phyloP scores from a whole-genome alignment of 306 rosid species.

The Quercus cerris region DNA sequence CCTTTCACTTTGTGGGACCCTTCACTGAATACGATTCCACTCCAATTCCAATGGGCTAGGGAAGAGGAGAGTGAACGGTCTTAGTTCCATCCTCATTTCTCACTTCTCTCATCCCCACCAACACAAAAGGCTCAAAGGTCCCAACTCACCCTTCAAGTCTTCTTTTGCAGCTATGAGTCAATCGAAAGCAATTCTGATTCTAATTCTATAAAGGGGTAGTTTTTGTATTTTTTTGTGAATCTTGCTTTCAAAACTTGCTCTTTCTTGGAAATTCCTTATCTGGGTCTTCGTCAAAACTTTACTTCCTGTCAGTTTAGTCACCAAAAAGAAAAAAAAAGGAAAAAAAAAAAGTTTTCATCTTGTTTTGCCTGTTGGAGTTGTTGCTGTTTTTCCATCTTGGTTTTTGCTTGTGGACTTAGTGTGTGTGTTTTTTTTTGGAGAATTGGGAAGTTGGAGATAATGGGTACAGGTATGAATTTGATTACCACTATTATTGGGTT shows the following conservation, averaged over 20 bases:
- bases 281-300: conserved; percentile 25
- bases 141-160: not conserved
- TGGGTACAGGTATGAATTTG: conserved; percentile 59
- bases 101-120: conserved; percentile 23
- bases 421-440: not conserved
- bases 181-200: conserved; percentile 55
- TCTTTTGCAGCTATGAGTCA: conserved; percentile 33
- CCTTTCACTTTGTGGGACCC: conserved; percentile 44
- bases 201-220: not conserved
- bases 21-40: conserved; percentile 41
- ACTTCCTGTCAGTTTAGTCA: not conserved
- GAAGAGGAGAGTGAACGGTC: conserved; percentile 21
- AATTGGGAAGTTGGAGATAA: conserved; percentile 28
- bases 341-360: not conserved
- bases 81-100: conserved; percentile 38
- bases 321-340: too few species aligned
- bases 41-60: too few species aligned
- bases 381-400: conserved; percentile 3
- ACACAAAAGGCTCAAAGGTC: conserved; percentile 15
- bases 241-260: conserved; percentile 21
- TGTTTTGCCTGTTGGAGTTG: not conserved
- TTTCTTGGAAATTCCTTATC: conserved; percentile 23
- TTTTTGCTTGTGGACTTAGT: conserved; percentile 7
- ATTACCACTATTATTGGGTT: conserved; percentile 79
- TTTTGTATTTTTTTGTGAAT: not conserved